Evolutionary conservation across 2,329 filamentous ascomycete genomes (phyloP), one percentile per base, ranked within the genome.

Genomic region (Fusarium torreyae): DNA sequence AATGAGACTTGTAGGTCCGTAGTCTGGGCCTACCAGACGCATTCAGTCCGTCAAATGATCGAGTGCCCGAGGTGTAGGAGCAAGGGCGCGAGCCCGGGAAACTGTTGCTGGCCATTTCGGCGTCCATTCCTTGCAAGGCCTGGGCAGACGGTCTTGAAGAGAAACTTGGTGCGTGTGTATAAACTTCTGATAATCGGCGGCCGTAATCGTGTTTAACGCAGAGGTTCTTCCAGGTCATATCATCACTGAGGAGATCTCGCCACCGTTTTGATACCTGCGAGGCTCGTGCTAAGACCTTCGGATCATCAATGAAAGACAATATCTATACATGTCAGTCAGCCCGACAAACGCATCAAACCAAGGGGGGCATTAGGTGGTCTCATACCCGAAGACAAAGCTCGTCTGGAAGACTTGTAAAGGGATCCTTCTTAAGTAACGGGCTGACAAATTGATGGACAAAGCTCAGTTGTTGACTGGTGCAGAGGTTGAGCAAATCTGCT

Each of bases 201-300:
- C 80, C 89, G 79, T 97, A 99, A 66, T 96, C 94, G 79, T 97
- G 95, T 81, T 97, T 98, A 70, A 97, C 94, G 78, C 95, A 98
- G 20, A 99, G 86, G 66, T 96, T 94, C 83, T 97, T 98, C 96
- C 96, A 99, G 1, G 96, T 97, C 81, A 98, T 94, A 79, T 99
- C 96, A 79, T 99, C 96, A 77, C 92, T 95, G 50, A 99, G 86
- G 9, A 99, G 86, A 79, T 98, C 94, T 68, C 93, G 89, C 96
- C 96, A 99, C 78, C 94, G 88, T 69, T 90, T 90, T 55, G 96
- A 99, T n/a, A 99, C 96, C 79, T 98, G 95, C 7, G 95, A 97
- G 53, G 96, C 93, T 77, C 96, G 88, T 39, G 94, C 95, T 46
- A 99, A 86, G 4, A 97, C 97, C 78, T 94, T 96, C 2, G 96